These are phyloP conservation scores for Xerocomellus amylosporus DNA, from an alignment of 768 basidiomycete species.

Conservation along the genomic window DNA sequence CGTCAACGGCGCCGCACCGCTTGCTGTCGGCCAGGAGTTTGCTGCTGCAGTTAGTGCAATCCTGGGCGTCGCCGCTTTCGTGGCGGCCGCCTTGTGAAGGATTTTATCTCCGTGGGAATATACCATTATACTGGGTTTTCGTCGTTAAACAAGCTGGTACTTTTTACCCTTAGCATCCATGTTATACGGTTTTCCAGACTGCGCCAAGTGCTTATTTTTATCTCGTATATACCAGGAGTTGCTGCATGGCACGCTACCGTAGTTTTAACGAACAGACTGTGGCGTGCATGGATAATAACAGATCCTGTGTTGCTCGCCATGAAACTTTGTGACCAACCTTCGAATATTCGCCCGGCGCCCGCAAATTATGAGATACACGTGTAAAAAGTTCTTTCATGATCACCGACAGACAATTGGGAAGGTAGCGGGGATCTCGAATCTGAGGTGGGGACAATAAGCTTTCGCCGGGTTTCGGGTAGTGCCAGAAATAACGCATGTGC, in stretches of 20 bases:
- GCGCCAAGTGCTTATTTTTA: slow-evolving; percentile 7
- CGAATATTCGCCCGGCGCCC: not conserved
- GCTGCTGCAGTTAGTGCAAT: slow-evolving; percentile 31
- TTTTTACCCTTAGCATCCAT: slow-evolving; percentile 15
- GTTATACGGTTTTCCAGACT: slow-evolving; percentile 8
- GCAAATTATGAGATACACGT: slow-evolving; percentile 3
- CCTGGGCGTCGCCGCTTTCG: slow-evolving; percentile 35
- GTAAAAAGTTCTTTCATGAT: slow-evolving; percentile 5
- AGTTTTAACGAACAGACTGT: not conserved
- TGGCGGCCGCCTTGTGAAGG: slow-evolving; percentile 28
- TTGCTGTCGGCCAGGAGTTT: slow-evolving; percentile 22
- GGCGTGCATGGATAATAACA: not conserved
- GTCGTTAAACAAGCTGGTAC: slow-evolving; percentile 23
- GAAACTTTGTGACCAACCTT: not conserved
- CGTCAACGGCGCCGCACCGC: slow-evolving; percentile 30
- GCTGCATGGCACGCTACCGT: slow-evolving; percentile 3
- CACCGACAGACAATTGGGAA: slow-evolving; percentile 4
- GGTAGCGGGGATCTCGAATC: slow-evolving; percentile 27
- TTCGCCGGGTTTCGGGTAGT: slow-evolving; percentile 1
- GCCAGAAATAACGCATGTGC: not conserved
- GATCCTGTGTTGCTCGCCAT: slow-evolving; percentile 1
- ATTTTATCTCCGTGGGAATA: slow-evolving; percentile 8
- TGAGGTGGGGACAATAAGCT: slow-evolving; percentile 8
- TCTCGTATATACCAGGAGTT: slow-evolving; percentile 23
- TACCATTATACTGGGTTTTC: slow-evolving; percentile 18